These are phyloP conservation scores for Mycena kentingensis DNA, from an alignment of 768 basidiomycete species.

Conservation along the genomic window DNA sequence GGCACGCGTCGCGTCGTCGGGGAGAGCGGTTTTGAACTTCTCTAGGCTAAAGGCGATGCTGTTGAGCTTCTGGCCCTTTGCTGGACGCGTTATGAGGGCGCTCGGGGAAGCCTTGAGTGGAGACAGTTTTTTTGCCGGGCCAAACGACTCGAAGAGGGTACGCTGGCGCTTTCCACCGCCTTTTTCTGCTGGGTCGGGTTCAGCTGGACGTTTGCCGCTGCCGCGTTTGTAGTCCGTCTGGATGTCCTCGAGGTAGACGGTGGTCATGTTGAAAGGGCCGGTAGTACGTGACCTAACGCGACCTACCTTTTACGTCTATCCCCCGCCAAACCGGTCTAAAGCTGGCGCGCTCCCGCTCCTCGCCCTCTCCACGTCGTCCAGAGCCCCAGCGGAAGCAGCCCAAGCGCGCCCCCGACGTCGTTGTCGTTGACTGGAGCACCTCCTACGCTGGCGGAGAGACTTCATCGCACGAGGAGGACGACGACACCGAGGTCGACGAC, in stretches of 20 bases:
- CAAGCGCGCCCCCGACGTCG: conserved; percentile 28
- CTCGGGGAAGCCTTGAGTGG: not conserved
- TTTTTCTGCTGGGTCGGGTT: conserved; percentile 16
- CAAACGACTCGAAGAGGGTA: conserved; percentile 52
- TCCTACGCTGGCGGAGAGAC: conserved; percentile 75
- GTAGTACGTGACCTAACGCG: not conserved
- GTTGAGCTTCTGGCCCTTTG: conserved; percentile 45
- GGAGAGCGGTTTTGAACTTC: conserved; percentile 53
- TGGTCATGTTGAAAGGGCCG: conserved; percentile 2
- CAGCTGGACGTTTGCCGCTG: not conserved
- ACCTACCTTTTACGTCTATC: not conserved
- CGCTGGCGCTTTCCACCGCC: conserved; percentile 54
- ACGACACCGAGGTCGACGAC: conserved; percentile 62
- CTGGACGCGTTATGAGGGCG: conserved; percentile 21
- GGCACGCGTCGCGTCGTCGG: conserved; percentile 52
- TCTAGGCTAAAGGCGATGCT: conserved; percentile 68
- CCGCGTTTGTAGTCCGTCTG: conserved; percentile 10
- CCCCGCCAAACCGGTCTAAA: not conserved
- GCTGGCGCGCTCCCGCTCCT: conserved; percentile 64
- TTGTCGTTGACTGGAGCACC: conserved; percentile 72
- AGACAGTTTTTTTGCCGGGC: not conserved
- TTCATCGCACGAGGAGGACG: conserved; percentile 23
- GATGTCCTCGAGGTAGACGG: conserved; percentile 39
- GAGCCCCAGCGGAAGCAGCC: conserved; percentile 42
- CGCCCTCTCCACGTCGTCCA: conserved; percentile 72